Percentiles rank a stretch among this genome's conserved stretches.
phyloP scores from a whole-genome alignment of 2,329 filamentous ascomycete species.

The Penicillium sp. region DNA sequence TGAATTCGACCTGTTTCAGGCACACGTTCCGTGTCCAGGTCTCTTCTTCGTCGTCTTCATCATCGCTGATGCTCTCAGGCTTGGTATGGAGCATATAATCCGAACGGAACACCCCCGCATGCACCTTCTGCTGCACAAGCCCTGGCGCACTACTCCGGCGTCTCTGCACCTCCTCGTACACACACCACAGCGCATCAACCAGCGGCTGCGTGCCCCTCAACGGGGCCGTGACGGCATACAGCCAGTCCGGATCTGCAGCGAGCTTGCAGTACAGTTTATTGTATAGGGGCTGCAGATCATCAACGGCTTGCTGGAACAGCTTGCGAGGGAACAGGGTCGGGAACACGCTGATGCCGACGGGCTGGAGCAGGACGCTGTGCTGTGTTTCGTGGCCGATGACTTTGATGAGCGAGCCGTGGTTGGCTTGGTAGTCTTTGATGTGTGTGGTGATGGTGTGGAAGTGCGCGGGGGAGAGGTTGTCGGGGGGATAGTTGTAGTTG shows the following conservation, averaged over 20 bases:
- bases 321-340: conserved; percentile 32
- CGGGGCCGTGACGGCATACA: conserved; percentile 27
- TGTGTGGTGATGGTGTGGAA: conserved; percentile 24
- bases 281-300: conserved; percentile 57
- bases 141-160: conserved; percentile 14
- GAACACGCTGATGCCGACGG: conserved; percentile 32
- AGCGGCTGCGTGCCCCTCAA: conserved; percentile 33
- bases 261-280: conserved; percentile 51
- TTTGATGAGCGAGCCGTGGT: conserved; percentile 40
- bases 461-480: conserved; percentile 35
- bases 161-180: conserved; percentile 30
- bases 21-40: conserved; percentile 4
- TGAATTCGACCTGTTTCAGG: conserved; percentile 47
- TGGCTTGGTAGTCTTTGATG: conserved; percentile 41
- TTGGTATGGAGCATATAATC: conserved; percentile 44
- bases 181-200: conserved; percentile 34
- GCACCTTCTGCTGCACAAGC: conserved; percentile 25
- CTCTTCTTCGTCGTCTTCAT: not conserved
- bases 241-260: conserved; percentile 42
- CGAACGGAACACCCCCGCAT: conserved; percentile 39
- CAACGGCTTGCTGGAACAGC: conserved; percentile 40
- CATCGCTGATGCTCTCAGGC: not conserved
- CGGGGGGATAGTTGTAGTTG: conserved; percentile 20
- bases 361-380: conserved; percentile 25
- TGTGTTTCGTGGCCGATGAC: conserved; percentile 23